Percentiles rank a stretch among this genome's conserved stretches.
Evolutionary conservation across 371 early-diverging fungal genomes (phyloP).

Genomic region (Dinochytrium kinnereticum): DNA sequence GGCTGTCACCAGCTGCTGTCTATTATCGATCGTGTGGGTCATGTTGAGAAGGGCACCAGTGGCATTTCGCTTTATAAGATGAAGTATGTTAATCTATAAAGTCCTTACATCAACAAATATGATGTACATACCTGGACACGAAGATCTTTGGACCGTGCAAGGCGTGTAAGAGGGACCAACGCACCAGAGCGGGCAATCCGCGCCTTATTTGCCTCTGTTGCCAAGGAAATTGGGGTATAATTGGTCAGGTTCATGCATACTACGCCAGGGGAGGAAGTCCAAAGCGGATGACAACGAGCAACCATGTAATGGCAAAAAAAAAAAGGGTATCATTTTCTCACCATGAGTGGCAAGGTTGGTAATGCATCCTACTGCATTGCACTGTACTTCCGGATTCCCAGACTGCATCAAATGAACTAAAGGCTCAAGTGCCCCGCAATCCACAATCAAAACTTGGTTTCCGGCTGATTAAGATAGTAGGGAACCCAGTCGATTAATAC

Average conservation of each 20-base stretch:
- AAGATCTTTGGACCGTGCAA: constrained; percentile 83
- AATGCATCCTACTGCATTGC: constrained; percentile 96
- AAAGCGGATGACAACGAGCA: too few species aligned
- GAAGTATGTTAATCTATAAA: too few species aligned
- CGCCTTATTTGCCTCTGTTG: constrained; percentile 85
- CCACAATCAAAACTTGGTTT: constrained; percentile 85
- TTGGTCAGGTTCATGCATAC: too few species aligned
- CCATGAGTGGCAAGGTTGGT: constrained; percentile 91
- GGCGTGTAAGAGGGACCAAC: constrained; percentile 72
- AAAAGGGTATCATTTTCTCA: too few species aligned
- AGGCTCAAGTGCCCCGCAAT: constrained; percentile 84
- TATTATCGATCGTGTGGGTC: constrained; percentile 88
- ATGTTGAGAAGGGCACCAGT: constrained; percentile 93
- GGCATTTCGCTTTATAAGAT: constrained; percentile 72
- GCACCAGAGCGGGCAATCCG: constrained; percentile 87
- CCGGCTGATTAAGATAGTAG: constrained; percentile 56
- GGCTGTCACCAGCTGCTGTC: constrained; percentile 83
- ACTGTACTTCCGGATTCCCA: constrained; percentile 88
- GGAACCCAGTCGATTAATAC: constrained; percentile 4
- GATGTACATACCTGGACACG: constrained; percentile 70
- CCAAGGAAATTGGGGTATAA: not conserved
- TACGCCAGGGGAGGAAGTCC: too few species aligned
- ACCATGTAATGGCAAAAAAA: not conserved
- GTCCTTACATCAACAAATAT: too few species aligned
- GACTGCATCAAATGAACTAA: constrained; percentile 89